Conservation (phyloP, 148 eudicot species). For the Heliamphora exappendiculata region DNA sequence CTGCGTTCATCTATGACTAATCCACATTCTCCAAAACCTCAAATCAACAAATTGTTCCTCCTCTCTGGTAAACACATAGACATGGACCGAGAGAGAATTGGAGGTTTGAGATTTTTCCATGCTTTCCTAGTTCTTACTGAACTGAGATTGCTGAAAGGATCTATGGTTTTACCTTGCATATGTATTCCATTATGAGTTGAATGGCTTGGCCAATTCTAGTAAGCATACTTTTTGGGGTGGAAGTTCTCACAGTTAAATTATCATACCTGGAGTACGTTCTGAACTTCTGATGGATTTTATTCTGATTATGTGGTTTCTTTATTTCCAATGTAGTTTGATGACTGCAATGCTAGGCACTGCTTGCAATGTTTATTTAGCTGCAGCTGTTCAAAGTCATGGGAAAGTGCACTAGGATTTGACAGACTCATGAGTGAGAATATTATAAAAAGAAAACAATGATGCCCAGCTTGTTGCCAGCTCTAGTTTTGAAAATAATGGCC, state of each 20-base stretch:
- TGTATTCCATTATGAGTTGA: no score
- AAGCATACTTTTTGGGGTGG: neutral
- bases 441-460: neutral
- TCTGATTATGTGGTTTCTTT: neutral
- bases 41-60: no score
- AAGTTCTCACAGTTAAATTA: neutral
- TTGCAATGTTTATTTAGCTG: neutral
- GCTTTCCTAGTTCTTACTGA: no score
- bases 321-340: neutral
- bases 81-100: no score
- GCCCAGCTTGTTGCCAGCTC: neutral
- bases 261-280: no score
- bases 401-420: neutral
- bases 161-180: no score
- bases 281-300: neutral
- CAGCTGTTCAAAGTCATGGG: neutral
- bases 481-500: neutral
- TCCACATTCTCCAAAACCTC: no score
- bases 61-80: no score
- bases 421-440: neutral
- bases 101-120: no score
- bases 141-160: no score
- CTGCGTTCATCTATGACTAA: no score
- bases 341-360: neutral
- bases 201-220: no score